Percentiles rank a stretch among this genome's conserved stretches.
Conservation (phyloP, 2,329 filamentous ascomycete species). For the Aspergillus phoenicis region DNA sequence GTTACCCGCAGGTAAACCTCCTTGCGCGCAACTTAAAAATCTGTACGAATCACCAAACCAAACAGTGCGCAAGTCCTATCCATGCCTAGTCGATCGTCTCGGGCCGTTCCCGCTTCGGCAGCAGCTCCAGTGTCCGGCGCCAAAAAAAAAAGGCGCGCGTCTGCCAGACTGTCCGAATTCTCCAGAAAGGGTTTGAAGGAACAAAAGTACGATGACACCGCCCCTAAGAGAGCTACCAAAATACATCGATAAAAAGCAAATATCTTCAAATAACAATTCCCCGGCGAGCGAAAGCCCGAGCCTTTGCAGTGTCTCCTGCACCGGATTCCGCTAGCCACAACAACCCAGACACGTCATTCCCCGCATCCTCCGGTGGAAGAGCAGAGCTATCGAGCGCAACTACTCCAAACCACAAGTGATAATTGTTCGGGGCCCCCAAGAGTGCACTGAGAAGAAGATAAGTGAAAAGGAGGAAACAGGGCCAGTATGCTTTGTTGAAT, state of each 20-base stretch:
- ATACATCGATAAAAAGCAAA: slow-evolving; percentile 53
- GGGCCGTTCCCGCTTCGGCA: slow-evolving; percentile 37
- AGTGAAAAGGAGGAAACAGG: slow-evolving; percentile 4
- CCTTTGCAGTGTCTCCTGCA: slow-evolving; percentile 30
- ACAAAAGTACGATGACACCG: slow-evolving; percentile 31
- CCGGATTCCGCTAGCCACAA: slow-evolving; percentile 21
- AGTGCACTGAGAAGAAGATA: not conserved
- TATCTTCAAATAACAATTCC: slow-evolving; percentile 51
- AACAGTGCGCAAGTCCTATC: slow-evolving; percentile 2
- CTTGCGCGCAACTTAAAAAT: not conserved
- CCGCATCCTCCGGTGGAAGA: slow-evolving; percentile 12
- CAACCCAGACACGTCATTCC: slow-evolving; percentile 10
- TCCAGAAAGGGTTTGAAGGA: slow-evolving; percentile 34
- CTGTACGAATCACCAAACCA: not conserved
- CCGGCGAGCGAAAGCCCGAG: slow-evolving; percentile 36
- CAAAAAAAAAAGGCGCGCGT: slow-evolving; percentile 40
- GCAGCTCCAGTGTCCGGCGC: slow-evolving; percentile 33
- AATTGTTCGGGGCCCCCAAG: not conserved
- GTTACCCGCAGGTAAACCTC: slow-evolving; percentile 4
- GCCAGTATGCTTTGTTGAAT: not conserved
- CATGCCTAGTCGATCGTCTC: slow-evolving; percentile 44
- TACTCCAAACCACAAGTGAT: not conserved
- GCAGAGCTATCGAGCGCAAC: slow-evolving; percentile 8
- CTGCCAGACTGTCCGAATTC: slow-evolving; percentile 33
- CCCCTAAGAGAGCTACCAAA: slow-evolving; percentile 26